phyloP scores from a whole-genome alignment of 148 eudicot species.

The Nyssa sinensis region DNA sequence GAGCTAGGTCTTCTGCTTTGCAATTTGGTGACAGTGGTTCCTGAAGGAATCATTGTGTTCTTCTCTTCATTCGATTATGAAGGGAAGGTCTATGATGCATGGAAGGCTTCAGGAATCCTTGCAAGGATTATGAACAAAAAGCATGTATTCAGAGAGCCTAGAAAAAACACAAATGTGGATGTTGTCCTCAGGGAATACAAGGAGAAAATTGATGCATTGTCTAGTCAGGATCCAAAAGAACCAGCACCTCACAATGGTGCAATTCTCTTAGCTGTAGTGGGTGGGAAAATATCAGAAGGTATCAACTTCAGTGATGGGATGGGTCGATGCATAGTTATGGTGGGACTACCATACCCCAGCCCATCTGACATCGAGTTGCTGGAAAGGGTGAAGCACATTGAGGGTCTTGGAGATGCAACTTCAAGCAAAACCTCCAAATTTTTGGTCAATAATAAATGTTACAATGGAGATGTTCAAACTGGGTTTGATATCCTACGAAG shows the following conservation, averaged over 20 bases:
- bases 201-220: slow-evolving; percentile 52
- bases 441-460: slow-evolving; percentile 18
- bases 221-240: slow-evolving; percentile 21
- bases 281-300: slow-evolving; percentile 96
- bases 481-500: slow-evolving; percentile 75
- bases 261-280: slow-evolving; percentile 83
- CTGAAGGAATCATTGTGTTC: slow-evolving; percentile 84
- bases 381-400: slow-evolving; percentile 88
- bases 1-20: slow-evolving; percentile 87
- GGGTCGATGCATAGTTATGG: slow-evolving; percentile 94
- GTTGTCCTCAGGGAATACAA: slow-evolving; percentile 67
- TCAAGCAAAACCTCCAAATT: slow-evolving; percentile 17
- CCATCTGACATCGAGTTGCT: slow-evolving; percentile 85
- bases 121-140: slow-evolving; percentile 73
- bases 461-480: slow-evolving; percentile 42
- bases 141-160: slow-evolving; percentile 78
- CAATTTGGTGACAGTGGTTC: slow-evolving; percentile 74
- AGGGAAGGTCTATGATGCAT: slow-evolving; percentile 66
- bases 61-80: slow-evolving; percentile 95
- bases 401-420: slow-evolving; percentile 49
- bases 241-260: slow-evolving; percentile 63
- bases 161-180: slow-evolving; percentile 74
- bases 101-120: slow-evolving; percentile 83
- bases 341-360: slow-evolving; percentile 92
- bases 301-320: slow-evolving; percentile 95